These are phyloP conservation scores for Cystoderma amianthinum DNA, from an alignment of 768 basidiomycete species.

Conservation along the genomic window DNA sequence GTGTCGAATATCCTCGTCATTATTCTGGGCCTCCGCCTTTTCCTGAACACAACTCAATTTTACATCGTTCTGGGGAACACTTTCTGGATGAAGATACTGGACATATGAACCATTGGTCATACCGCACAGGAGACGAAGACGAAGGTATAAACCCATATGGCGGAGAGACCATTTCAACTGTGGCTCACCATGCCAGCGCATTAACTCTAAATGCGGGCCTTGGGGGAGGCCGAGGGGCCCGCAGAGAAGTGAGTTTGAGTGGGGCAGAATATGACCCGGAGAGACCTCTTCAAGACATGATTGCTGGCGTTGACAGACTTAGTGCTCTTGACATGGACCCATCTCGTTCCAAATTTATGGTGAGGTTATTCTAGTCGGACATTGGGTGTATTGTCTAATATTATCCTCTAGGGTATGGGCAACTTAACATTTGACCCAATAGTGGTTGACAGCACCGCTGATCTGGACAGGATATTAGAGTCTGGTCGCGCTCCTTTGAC, in stretches of 20 bases:
- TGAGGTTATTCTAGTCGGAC: slow-evolving; percentile 21
- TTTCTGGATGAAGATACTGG: slow-evolving; percentile 43
- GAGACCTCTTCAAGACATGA: slow-evolving; percentile 65
- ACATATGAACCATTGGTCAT: slow-evolving; percentile 50
- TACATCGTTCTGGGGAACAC: slow-evolving; percentile 46
- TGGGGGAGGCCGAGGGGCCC: slow-evolving; percentile 41
- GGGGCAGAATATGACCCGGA: slow-evolving; percentile 87
- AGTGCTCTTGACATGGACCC: slow-evolving; percentile 51
- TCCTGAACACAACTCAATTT: slow-evolving; percentile 55
- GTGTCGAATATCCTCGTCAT: slow-evolving; percentile 71
- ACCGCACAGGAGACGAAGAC: slow-evolving; percentile 51
- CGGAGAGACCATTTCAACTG: slow-evolving; percentile 72
- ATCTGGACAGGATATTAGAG: slow-evolving; percentile 54
- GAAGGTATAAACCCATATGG: slow-evolving; percentile 63
- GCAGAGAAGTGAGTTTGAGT: slow-evolving; percentile 54
- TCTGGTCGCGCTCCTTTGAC: slow-evolving; percentile 38
- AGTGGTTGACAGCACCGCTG: slow-evolving; percentile 54
- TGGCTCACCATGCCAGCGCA: slow-evolving; percentile 85
- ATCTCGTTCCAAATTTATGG: slow-evolving; percentile 42
- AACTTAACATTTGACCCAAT: slow-evolving; percentile 45
- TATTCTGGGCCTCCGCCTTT: slow-evolving; percentile 50
- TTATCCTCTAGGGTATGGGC: slow-evolving; percentile 16
- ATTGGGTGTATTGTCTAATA: too few relatives aligned
- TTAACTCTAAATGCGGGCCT: slow-evolving; percentile 84
- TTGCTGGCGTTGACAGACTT: slow-evolving; percentile 51